phyloP scores from a whole-genome alignment of 192 early-diverging fungal species.

The Coemansia sp. region DNA sequence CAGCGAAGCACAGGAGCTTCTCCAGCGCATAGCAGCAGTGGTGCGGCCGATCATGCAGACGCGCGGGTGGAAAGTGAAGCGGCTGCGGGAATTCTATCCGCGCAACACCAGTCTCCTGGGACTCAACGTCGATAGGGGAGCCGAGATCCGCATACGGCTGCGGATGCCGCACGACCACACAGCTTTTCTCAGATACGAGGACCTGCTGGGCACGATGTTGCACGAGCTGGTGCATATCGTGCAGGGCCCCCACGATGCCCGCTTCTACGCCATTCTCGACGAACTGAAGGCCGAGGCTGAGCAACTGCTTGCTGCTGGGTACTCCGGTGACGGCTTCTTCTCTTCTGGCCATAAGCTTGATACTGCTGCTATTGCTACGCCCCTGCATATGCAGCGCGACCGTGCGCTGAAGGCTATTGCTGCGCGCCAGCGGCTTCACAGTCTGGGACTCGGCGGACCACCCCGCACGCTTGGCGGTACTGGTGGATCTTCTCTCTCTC shows the following conservation, averaged over 20 bases:
- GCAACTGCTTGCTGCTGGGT: constrained; percentile 31
- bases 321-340: constrained; percentile 46
- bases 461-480: constrained; percentile 16
- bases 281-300: constrained; percentile 33
- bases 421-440: constrained; percentile 9
- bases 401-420: constrained; percentile 17
- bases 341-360: constrained; percentile 30
- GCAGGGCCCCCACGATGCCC: constrained; percentile 33
- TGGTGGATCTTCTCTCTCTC: too few species aligned
- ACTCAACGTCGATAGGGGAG: constrained; percentile 41
- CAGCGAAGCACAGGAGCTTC: constrained; percentile 19
- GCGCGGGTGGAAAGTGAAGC: constrained; percentile 35
- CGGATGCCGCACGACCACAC: constrained; percentile 21
- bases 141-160: constrained; percentile 45
- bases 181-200: constrained; percentile 32
- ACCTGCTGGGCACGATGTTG: constrained; percentile 49
- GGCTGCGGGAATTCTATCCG: constrained; percentile 43
- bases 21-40: constrained; percentile 36
- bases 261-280: constrained; percentile 40
- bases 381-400: constrained; percentile 23
- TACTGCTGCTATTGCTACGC: constrained; percentile 16
- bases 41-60: constrained; percentile 44
- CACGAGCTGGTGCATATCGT: constrained; percentile 53
- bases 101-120: constrained; percentile 30
- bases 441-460: constrained; percentile 15